phyloP scores from a whole-genome alignment of 1,284 basidiomycete genomes.

The Moesziomyces aphidis region DNA sequence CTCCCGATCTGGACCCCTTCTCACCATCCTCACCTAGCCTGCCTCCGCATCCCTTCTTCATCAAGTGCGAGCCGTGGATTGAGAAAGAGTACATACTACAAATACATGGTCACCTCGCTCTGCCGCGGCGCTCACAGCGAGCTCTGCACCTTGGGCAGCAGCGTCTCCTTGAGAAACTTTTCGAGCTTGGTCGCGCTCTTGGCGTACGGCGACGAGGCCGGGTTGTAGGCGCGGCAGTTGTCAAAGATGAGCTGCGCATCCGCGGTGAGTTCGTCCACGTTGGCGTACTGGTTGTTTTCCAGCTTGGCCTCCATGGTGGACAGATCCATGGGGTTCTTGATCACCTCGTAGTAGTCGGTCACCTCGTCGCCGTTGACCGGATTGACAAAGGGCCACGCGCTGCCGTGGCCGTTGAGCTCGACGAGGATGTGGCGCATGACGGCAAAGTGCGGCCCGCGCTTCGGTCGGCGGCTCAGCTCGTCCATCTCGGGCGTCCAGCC shows the following conservation, averaged over 20 bases:
- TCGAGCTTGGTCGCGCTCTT: conserved; percentile 89
- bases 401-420: conserved; percentile 83
- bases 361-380: conserved; percentile 89
- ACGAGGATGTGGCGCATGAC: conserved; percentile 85
- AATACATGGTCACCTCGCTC: too few relatives aligned
- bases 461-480: conserved; percentile 75
- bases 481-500: conserved; percentile 93
- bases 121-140: conserved; percentile 17
- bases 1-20: too few relatives aligned
- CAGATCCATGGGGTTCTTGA: conserved; percentile 94
- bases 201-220: conserved; percentile 83
- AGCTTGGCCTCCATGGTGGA: conserved; percentile 93
- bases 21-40: too few relatives aligned
- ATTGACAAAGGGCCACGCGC: conserved; percentile 86
- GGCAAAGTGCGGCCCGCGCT: conserved; percentile 73
- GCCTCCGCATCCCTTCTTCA: too few relatives aligned
- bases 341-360: conserved; percentile 88
- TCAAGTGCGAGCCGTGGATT: neutral
- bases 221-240: conserved; percentile 92
- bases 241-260: conserved; percentile 83
- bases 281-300: conserved; percentile 79
- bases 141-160: conserved; percentile 54
- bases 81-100: too few relatives aligned
- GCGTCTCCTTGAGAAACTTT: conserved; percentile 65
- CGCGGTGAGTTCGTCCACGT: conserved; percentile 80